Conservation (phyloP, 768 basidiomycete species). For the Scleroderma citrinum region DNA sequence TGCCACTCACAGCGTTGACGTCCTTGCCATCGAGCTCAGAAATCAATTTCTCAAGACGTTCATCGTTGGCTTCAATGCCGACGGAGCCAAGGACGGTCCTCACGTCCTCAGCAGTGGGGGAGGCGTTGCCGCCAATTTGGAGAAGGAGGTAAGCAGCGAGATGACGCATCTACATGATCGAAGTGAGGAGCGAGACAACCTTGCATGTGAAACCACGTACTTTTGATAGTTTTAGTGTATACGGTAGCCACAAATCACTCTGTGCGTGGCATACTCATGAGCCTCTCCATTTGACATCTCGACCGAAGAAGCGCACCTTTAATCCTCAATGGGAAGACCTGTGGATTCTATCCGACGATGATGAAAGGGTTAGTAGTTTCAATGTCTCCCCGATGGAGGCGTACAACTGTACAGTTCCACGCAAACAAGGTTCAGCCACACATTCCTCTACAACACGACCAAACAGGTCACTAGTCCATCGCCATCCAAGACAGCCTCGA, state of each 20-base stretch:
- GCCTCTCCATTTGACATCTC: background rate
- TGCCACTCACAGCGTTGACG: constrained; percentile 61
- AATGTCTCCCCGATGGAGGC: background rate
- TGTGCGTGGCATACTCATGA: constrained; percentile 9
- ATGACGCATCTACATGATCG: constrained; percentile 65
- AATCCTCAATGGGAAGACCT: constrained; percentile 90
- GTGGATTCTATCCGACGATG: constrained; percentile 82
- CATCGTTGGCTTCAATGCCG: constrained; percentile 84
- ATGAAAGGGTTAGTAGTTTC: constrained; percentile 22
- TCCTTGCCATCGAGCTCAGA: constrained; percentile 90
- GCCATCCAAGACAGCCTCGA: constrained; percentile 21
- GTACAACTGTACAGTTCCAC: constrained; percentile 60
- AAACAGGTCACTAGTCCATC: constrained; percentile 8
- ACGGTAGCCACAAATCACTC: constrained; percentile 91
- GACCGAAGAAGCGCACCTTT: constrained; percentile 40
- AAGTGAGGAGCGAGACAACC: background rate
- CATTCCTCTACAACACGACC: constrained; percentile 29
- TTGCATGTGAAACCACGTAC: constrained; percentile 27
- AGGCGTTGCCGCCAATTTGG: constrained; percentile 86
- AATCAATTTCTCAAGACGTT: constrained; percentile 74
- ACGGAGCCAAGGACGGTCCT: constrained; percentile 81
- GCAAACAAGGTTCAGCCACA: constrained; percentile 38
- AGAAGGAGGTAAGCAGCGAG: constrained; percentile 97
- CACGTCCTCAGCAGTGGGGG: constrained; percentile 81
- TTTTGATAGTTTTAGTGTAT: constrained; percentile 34